Evolutionary conservation across 208 protist genomes (phyloP).

Genomic region (Trypanosoma caninum): DNA sequence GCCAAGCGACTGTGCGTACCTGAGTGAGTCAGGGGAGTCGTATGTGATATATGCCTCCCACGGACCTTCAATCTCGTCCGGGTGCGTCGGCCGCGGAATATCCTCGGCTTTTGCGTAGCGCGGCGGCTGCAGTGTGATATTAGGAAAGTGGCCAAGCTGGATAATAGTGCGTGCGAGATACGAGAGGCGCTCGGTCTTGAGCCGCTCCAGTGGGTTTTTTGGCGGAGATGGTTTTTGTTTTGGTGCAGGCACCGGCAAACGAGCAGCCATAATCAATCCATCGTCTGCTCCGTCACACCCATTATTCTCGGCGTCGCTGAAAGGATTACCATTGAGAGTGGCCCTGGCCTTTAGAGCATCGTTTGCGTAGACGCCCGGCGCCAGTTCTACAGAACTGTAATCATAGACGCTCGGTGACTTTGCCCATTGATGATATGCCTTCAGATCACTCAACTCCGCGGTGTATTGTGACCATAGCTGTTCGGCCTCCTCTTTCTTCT

Average conservation of each 20-base stretch:
- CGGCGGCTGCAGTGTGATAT: slow-evolving; percentile 52
- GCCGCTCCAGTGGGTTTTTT: slow-evolving; percentile 68
- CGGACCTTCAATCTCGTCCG: slow-evolving; percentile 87
- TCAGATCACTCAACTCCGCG: slow-evolving; percentile 56
- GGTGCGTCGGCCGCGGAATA: slow-evolving; percentile 75
- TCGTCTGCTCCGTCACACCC: not conserved
- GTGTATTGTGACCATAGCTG: slow-evolving; percentile 77
- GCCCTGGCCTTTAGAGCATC: not conserved
- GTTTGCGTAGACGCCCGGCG: slow-evolving; percentile 64
- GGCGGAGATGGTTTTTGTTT: slow-evolving; percentile 38
- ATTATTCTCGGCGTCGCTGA: not conserved
- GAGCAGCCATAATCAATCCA: slow-evolving; percentile 43
- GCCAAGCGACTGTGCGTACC: slow-evolving; percentile 63
- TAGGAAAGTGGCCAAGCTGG: slow-evolving; percentile 86
- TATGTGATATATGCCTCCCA: slow-evolving; percentile 86
- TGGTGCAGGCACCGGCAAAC: slow-evolving; percentile 65
- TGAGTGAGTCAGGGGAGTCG: slow-evolving; percentile 57
- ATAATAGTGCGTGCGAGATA: slow-evolving; percentile 59
- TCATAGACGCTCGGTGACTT: slow-evolving; percentile 57
- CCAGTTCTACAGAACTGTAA: slow-evolving; percentile 68
- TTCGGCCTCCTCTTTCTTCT: slow-evolving; percentile 74
- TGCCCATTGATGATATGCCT: slow-evolving; percentile 79
- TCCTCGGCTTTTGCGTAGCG: slow-evolving; percentile 35
- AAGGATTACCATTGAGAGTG: not conserved
- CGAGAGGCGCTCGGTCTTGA: slow-evolving; percentile 60